These are phyloP conservation scores for Diaporthe eres DNA, from an alignment of 2,329 filamentous ascomycete genomes.

Conservation along the genomic window DNA sequence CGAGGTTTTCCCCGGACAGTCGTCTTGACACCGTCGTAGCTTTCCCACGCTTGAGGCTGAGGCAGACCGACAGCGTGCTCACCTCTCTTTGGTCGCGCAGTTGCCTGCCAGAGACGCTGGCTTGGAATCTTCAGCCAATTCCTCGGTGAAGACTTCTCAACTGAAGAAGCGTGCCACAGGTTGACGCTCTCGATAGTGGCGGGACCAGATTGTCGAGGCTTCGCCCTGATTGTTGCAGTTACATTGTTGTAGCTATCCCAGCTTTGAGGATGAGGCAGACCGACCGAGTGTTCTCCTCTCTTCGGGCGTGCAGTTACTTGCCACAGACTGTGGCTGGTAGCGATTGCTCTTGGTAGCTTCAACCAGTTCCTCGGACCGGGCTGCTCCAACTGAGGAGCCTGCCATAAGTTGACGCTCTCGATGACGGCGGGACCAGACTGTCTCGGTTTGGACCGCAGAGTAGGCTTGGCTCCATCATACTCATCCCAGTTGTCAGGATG, in stretches of 20 bases:
- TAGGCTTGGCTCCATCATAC: conserved; percentile 49
- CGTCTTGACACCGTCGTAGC: conserved; percentile 34
- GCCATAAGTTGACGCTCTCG: conserved; percentile 56
- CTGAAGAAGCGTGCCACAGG: conserved; percentile 50
- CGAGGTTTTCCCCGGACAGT: conserved; percentile 41
- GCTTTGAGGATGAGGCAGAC: conserved; percentile 56
- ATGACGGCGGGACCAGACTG: conserved; percentile 49
- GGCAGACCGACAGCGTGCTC: conserved; percentile 41
- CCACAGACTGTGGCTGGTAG: conserved; percentile 31
- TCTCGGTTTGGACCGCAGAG: conserved; percentile 49
- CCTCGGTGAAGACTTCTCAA: neutral
- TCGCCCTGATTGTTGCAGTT: conserved; percentile 48
- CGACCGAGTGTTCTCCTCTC: conserved; percentile 41
- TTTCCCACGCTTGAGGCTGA: conserved; percentile 42
- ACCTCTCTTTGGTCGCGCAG: conserved; percentile 7
- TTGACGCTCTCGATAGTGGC: conserved; percentile 53
- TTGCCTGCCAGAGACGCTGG: conserved; percentile 35
- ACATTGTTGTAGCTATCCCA: conserved; percentile 54
- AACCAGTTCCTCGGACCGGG: conserved; percentile 19
- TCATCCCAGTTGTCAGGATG: conserved; percentile 58
- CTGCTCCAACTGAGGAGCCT: neutral
- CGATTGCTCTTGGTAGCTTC: conserved; percentile 4
- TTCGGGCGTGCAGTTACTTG: neutral
- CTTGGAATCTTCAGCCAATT: conserved; percentile 22
- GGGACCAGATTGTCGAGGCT: conserved; percentile 48